Evolutionary conservation across 106 monocot species (phyloP).

Genomic region (Triglochin maritima): DNA sequence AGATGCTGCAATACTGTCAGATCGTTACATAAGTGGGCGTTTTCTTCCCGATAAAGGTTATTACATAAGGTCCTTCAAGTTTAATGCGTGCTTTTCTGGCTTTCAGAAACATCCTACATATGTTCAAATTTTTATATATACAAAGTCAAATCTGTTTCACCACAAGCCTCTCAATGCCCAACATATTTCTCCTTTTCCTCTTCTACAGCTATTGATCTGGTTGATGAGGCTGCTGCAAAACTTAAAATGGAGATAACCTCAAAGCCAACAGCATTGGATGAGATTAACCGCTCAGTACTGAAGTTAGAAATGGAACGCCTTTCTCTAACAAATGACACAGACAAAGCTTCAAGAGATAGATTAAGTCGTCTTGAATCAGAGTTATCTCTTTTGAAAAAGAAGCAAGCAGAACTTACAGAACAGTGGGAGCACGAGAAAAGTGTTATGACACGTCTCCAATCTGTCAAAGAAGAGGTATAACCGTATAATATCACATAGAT

Average conservation of each 20-base stretch:
- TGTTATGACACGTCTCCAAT: slow-evolving; percentile 86
- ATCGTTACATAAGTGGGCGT: slow-evolving; percentile 94
- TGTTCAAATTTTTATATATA: too few relatives aligned
- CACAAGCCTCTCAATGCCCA: too few relatives aligned
- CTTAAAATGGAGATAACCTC: slow-evolving; percentile 99
- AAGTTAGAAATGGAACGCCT: slow-evolving; percentile 98
- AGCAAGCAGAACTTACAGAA: slow-evolving; percentile 70
- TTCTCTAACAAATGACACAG: slow-evolving; percentile 88
- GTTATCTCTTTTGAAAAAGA: slow-evolving; percentile 59
- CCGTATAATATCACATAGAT: too few relatives aligned
- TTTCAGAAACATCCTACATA: not conserved
- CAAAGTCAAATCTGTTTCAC: too few relatives aligned
- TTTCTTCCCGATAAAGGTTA: slow-evolving; percentile 99
- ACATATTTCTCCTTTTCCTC: not conserved
- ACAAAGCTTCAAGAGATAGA: slow-evolving; percentile 94
- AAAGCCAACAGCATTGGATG: slow-evolving; percentile 91
- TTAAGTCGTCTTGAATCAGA: slow-evolving; percentile 74
- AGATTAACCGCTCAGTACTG: slow-evolving; percentile 86
- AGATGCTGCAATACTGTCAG: slow-evolving; percentile 86
- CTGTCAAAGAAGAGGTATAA: slow-evolving; percentile 93
- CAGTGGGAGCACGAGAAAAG: slow-evolving; percentile 98
- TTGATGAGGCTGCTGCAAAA: slow-evolving; percentile 99
- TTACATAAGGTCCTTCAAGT: too few relatives aligned
- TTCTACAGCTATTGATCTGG: slow-evolving; percentile 85
- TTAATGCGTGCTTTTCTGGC: not conserved